Evolutionary conservation across 75 land plant species (phyloP), one percentile per base, ranked within the genome.

Genomic region (Larix kaempferi): DNA sequence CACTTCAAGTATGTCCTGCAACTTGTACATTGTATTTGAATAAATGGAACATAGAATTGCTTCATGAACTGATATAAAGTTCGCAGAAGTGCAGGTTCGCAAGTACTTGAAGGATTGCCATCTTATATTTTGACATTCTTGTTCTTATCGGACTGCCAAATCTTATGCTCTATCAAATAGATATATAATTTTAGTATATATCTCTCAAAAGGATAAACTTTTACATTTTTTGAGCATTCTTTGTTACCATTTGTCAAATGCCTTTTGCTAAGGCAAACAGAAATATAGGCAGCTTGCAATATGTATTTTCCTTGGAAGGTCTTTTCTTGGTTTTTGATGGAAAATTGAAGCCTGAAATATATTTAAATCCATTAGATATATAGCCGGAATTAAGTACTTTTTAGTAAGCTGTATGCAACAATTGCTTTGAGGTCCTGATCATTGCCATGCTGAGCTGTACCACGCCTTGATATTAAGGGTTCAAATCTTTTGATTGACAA

Each of bases 41-140:
- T 93, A 93, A 73, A 93, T 93, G 96, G 96, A 91, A 59, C 96
- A 93, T 63, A 93, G 91, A 73, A 90, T 91, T 62, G 90, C 91
- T 13, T 89, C 96, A 33, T 63, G 65, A 54, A 90, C 87, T 33
- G 85, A 81, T 0, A 82, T 86, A 73, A 84, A 82, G 39, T 93
- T 93, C 79, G 82, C 91, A 6, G 83, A 83, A 75, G 85, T 94
- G 26, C 96, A 93, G 89, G 96, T 93, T 22, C 13, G 80, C 56
- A 6, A 52, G 49, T 29, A 29, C 33, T 29, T 29, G 33, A 29
- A 29, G 33, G 33, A 29, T 29, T 29, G 33, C 33, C 33, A 29
- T 29, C 1, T 0, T 29, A 29, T 29, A 29, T 29, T 29, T 29
- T 29, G 33, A 29, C 33, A 29, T 29, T 29, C 33, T 29, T 29